A percentile compares a stretch with the other conserved stretches of the same genome.
Evolutionary conservation across 768 basidiomycete species (phyloP).

Genomic region (Podaxis pistillaris): DNA sequence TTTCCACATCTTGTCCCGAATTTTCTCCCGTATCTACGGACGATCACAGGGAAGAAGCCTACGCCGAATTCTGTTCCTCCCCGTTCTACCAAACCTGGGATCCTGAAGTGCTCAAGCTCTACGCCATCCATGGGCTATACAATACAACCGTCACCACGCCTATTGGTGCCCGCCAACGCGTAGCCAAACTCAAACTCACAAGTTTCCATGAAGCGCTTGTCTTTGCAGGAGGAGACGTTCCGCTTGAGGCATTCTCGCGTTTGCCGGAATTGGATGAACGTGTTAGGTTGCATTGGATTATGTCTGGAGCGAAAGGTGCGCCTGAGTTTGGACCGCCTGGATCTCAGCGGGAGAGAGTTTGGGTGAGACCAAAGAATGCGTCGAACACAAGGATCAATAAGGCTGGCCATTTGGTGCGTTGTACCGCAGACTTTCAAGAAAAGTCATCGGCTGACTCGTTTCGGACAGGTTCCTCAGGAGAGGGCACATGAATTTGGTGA

Average conservation of each 20-base stretch:
- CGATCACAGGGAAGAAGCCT: slow-evolving; percentile 56
- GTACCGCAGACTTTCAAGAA: background rate
- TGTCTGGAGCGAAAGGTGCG: slow-evolving; percentile 42
- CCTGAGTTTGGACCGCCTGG: slow-evolving; percentile 37
- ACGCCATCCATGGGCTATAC: slow-evolving; percentile 58
- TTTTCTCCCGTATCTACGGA: background rate
- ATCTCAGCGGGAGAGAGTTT: slow-evolving; percentile 36
- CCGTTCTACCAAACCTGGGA: slow-evolving; percentile 77
- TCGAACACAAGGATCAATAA: slow-evolving; percentile 36
- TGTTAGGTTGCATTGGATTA: slow-evolving; percentile 52
- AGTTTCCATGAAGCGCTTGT: slow-evolving; percentile 61
- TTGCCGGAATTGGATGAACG: slow-evolving; percentile 42
- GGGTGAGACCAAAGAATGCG: slow-evolving; percentile 39
- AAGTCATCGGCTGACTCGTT: background rate
- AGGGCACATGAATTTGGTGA: slow-evolving; percentile 28
- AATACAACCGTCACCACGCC: slow-evolving; percentile 19
- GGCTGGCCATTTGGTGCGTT: slow-evolving; percentile 44
- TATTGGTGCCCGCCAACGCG: slow-evolving; percentile 29
- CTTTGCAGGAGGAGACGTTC: slow-evolving; percentile 47
- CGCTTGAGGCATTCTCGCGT: slow-evolving; percentile 38
- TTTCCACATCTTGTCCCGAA: background rate
- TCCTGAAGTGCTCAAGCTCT: slow-evolving; percentile 55
- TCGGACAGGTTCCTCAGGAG: slow-evolving; percentile 39
- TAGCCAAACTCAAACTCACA: slow-evolving; percentile 62
- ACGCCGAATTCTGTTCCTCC: slow-evolving; percentile 40